Evolutionary conservation across 345 rosid species (phyloP).

Genomic region (Conringia planisiliqua): DNA sequence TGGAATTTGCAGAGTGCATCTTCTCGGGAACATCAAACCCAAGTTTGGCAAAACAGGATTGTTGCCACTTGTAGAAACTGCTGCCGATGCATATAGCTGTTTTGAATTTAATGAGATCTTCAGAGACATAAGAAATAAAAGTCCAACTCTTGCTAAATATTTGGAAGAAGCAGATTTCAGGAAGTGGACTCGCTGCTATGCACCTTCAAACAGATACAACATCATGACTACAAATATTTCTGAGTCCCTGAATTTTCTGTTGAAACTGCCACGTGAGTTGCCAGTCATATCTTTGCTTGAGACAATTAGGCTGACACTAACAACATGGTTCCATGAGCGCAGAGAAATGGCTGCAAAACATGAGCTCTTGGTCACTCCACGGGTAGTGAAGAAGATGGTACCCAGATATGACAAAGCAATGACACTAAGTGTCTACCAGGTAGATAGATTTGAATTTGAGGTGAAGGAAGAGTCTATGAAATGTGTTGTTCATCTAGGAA

Average conservation of each 20-base stretch:
- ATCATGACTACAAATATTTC: neutral
- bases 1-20: neutral
- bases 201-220: neutral
- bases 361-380: too few species aligned
- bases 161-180: neutral
- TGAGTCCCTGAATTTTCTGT: neutral
- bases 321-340: too few species aligned
- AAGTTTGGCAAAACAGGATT: neutral
- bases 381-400: too few species aligned
- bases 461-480: too few species aligned
- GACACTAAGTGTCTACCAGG: too few species aligned
- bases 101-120: neutral
- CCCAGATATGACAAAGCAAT: too few species aligned
- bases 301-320: too few species aligned
- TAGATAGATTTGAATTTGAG: too few species aligned
- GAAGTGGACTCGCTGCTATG: neutral
- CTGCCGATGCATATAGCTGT: neutral
- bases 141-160: neutral
- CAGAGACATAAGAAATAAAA: neutral
- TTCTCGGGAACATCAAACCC: neutral
- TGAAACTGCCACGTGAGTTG: neutral
- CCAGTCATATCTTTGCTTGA: too few species aligned
- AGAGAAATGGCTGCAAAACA: too few species aligned
- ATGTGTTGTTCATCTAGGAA: too few species aligned
- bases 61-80: neutral